A percentile compares a stretch with the other conserved stretches of the same genome.
Conservation (phyloP, 805 yeast species). For the Torulaspora indica region DNA sequence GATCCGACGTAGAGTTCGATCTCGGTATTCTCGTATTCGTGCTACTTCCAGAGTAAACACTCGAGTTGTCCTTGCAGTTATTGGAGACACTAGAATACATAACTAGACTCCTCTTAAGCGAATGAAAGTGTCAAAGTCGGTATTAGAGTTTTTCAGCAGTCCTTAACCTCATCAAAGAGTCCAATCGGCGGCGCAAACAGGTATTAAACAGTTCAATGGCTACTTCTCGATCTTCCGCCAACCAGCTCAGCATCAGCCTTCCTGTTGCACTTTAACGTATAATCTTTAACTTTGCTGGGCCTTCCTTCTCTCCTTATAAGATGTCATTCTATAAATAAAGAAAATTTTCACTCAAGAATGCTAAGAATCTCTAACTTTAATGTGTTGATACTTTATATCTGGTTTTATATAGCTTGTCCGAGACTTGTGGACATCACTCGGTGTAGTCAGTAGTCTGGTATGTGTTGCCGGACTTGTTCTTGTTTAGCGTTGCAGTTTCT, state of each 20-base stretch:
- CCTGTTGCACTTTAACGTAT: background rate
- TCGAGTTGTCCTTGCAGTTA: slow-evolving; percentile 9
- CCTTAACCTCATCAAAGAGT: background rate
- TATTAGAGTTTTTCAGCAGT: background rate
- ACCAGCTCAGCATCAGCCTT: slow-evolving; percentile 1
- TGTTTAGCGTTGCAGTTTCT: slow-evolving; percentile 1
- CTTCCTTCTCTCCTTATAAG: background rate
- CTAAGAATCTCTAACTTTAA: background rate
- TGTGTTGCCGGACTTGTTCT: background rate
- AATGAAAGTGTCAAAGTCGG: background rate
- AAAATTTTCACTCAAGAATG: slow-evolving; percentile 9
- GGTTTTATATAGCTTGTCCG: background rate
- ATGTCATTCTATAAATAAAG: slow-evolving; percentile 1
- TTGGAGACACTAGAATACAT: slow-evolving; percentile 10
- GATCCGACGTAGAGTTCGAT: slow-evolving; percentile 26
- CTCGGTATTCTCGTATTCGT: slow-evolving; percentile 18
- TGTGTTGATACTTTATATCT: background rate
- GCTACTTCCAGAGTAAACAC: slow-evolving; percentile 15
- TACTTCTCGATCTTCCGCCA: background rate
- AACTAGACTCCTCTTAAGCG: background rate
- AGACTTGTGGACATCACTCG: background rate
- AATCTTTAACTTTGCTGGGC: background rate
- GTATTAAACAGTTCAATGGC: background rate
- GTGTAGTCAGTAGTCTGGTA: slow-evolving; percentile 3
- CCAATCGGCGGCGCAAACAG: background rate